These are phyloP conservation scores for Neostapfia colusana DNA, from an alignment of 176 grass and related monocot species.

Conservation along the genomic window DNA sequence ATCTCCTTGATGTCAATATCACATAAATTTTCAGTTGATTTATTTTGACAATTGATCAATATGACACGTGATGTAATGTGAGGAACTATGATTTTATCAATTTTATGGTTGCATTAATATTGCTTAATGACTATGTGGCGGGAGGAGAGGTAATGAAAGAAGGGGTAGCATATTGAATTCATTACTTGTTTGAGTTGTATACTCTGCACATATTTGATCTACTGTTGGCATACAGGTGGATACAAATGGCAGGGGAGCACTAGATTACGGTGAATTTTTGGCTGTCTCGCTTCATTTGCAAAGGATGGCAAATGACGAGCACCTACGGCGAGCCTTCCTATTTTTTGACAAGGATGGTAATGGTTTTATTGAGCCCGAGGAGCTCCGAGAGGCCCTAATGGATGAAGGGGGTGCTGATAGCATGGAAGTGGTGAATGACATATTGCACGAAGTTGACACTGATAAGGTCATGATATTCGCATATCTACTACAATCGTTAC, in stretches of 20 bases:
- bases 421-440: slow-evolving; percentile 93
- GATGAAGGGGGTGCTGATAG: slow-evolving; percentile 81
- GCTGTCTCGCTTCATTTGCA: too few species aligned
- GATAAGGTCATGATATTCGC: slow-evolving; percentile 66
- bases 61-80: slow-evolving; percentile 7
- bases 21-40: not conserved
- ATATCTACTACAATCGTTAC: not conserved
- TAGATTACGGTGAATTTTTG: slow-evolving; percentile 94
- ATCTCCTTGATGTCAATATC: too few species aligned
- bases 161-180: not conserved
- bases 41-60: slow-evolving; percentile 11
- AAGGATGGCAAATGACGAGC: slow-evolving; percentile 99
- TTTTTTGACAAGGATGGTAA: slow-evolving; percentile 97
- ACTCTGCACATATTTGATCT: slow-evolving; percentile 13
- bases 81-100: too few species aligned
- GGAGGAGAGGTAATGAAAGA: not conserved
- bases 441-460: slow-evolving; percentile 95
- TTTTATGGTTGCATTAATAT: too few species aligned
- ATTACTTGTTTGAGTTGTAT: not conserved
- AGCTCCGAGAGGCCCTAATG: slow-evolving; percentile 71
- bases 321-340: slow-evolving; percentile 80
- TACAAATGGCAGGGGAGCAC: slow-evolving; percentile 76
- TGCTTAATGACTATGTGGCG: not conserved
- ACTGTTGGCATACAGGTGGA: slow-evolving; percentile 67
- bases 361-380: slow-evolving; percentile 91